Percentiles rank a stretch among this genome's conserved stretches.
These are phyloP conservation scores for Elsinoe necatrix DNA, from an alignment of 2,329 filamentous ascomycete species.

Conservation along the genomic window DNA sequence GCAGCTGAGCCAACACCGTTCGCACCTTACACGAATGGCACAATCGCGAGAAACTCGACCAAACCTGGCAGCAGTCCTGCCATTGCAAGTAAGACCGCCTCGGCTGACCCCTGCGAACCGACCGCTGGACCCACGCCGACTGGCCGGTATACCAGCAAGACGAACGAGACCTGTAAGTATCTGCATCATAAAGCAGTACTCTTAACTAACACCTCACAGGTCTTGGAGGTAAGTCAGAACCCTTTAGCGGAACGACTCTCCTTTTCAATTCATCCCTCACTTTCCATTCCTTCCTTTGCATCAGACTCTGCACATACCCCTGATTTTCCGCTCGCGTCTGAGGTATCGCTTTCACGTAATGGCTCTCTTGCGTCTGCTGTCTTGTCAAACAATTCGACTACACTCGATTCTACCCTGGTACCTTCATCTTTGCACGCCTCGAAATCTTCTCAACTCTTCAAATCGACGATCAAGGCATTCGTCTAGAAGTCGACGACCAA, in stretches of 20 bases:
- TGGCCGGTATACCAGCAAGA: not conserved
- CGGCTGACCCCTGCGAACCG: not conserved
- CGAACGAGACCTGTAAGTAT: slow-evolving; percentile 7
- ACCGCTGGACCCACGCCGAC: not conserved
- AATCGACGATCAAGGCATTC: not conserved
- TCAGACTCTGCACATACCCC: not conserved
- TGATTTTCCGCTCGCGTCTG: not conserved
- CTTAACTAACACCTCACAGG: not conserved
- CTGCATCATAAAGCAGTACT: not conserved
- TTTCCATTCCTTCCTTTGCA: not conserved
- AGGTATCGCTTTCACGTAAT: not conserved
- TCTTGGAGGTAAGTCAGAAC: slow-evolving; percentile 7
- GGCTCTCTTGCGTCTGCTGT: not conserved
- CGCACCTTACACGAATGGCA: not conserved
- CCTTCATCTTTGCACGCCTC: not conserved
- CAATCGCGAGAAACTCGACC: not conserved
- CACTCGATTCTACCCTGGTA: not conserved
- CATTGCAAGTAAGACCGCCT: not conserved
- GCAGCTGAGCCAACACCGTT: not conserved
- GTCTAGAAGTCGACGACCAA: not conserved
- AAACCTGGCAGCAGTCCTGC: slow-evolving; percentile 1
- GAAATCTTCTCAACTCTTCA: not conserved
- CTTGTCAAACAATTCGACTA: not conserved
- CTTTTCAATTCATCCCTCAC: not conserved
- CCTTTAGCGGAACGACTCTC: not conserved